These are phyloP conservation scores for Maudiozyma humilis DNA, from an alignment of 1,139 yeast species.

Conservation along the genomic window DNA sequence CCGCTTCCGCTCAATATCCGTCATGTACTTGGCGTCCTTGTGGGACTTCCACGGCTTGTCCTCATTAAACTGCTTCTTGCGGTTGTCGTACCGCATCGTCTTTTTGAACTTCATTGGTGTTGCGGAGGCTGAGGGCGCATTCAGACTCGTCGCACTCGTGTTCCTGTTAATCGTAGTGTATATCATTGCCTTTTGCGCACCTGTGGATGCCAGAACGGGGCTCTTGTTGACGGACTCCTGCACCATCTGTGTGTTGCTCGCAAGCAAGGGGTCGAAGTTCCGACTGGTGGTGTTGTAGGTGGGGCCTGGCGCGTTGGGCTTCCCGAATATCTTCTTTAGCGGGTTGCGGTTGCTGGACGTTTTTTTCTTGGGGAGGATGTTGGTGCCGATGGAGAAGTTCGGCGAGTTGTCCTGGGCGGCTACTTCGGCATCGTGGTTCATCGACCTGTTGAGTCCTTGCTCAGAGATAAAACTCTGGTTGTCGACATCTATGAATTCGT, in stretches of 20 bases:
- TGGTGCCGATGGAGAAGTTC: conserved; percentile 5
- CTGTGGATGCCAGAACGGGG: background rate
- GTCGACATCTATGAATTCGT: background rate
- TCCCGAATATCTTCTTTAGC: conserved; percentile 5
- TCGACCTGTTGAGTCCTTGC: background rate
- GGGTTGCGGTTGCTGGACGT: conserved; percentile 1
- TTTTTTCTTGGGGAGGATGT: conserved; percentile 5
- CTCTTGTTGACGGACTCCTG: background rate
- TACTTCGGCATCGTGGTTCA: background rate
- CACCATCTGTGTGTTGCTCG: background rate
- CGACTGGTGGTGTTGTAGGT: background rate
- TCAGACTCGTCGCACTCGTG: background rate
- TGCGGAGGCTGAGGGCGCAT: background rate
- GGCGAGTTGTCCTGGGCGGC: background rate
- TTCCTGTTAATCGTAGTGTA: background rate
- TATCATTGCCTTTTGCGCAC: background rate
- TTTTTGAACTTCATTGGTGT: conserved; percentile 9
- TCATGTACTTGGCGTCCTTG: conserved; percentile 47
- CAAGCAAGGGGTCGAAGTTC: conserved; percentile 1
- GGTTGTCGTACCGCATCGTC: conserved; percentile 11
- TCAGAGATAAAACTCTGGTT: background rate
- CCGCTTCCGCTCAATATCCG: conserved; percentile 71
- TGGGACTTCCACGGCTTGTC: conserved; percentile 96
- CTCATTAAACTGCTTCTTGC: conserved; percentile 53
- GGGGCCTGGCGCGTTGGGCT: background rate